Conservation (phyloP, 371 early-diverging fungal species). For the Saksenaea vasiformis region DNA sequence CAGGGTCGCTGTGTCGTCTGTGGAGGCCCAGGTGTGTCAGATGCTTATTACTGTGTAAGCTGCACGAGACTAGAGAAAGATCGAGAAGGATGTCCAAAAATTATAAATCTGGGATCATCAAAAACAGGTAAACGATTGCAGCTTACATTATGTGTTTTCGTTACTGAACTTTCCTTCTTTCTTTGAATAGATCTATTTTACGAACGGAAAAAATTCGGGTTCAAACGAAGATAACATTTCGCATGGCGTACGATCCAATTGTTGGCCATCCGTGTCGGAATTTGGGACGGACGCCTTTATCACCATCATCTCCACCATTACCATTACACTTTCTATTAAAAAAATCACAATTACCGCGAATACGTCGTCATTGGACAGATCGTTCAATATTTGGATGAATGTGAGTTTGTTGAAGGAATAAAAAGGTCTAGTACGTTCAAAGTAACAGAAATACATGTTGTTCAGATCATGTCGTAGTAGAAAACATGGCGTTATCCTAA, state of each 20-base stretch:
- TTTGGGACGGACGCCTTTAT: not conserved
- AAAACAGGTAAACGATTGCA: slow-evolving; percentile 50
- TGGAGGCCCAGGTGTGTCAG: slow-evolving; percentile 90
- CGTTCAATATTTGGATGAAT: too few relatives aligned
- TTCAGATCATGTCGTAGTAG: too few relatives aligned
- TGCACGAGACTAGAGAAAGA: slow-evolving; percentile 94
- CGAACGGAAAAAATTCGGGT: slow-evolving; percentile 93
- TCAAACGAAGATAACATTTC: slow-evolving; percentile 59
- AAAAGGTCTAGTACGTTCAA: too few relatives aligned
- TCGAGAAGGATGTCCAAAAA: slow-evolving; percentile 97
- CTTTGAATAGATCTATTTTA: slow-evolving; percentile 75
- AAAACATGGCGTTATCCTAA: too few relatives aligned
- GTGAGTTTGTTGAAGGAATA: too few relatives aligned
- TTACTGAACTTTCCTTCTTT: not conserved
- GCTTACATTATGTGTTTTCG: slow-evolving; percentile 1
- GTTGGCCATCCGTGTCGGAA: not conserved
- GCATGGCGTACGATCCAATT: not conserved
- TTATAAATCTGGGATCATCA: slow-evolving; percentile 84
- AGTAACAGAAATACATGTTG: too few relatives aligned
- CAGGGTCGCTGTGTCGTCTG: slow-evolving; percentile 94
- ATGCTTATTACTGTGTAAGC: slow-evolving; percentile 95
- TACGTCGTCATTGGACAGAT: too few relatives aligned
- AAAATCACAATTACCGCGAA: too few relatives aligned
- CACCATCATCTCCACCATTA: not conserved
- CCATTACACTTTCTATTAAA: too few relatives aligned